phyloP scores from a whole-genome alignment of 768 basidiomycete species.

The Lactifluus echinatus region DNA sequence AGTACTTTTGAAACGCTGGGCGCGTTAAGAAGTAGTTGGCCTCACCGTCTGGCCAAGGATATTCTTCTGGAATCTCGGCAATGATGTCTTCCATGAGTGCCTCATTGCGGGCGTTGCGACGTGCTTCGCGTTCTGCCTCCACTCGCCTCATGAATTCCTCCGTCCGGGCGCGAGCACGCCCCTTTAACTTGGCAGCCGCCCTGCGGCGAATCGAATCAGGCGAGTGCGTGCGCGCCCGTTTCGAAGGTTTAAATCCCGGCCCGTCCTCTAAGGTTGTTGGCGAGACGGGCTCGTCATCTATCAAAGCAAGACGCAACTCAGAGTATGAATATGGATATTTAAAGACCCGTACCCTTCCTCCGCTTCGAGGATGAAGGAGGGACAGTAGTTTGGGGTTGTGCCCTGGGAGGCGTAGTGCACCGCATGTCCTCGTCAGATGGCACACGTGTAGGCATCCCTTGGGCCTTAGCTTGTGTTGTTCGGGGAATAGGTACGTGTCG shows the following conservation, averaged over 20 bases:
- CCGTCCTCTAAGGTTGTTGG: background rate
- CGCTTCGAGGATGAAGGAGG: slow-evolving; percentile 10
- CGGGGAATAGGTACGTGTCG: background rate
- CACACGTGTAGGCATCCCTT: background rate
- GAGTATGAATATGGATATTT: background rate
- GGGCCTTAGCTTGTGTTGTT: background rate
- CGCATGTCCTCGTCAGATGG: slow-evolving; percentile 7
- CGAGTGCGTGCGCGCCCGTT: slow-evolving; percentile 46
- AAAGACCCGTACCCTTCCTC: slow-evolving; percentile 7
- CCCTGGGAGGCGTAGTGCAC: background rate
- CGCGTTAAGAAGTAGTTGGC: background rate
- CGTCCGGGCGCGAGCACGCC: slow-evolving; percentile 36
- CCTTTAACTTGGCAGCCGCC: slow-evolving; percentile 30
- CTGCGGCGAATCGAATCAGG: slow-evolving; percentile 34
- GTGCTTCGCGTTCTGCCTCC: slow-evolving; percentile 28
- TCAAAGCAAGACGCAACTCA: background rate
- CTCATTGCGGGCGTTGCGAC: slow-evolving; percentile 32
- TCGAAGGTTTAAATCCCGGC: slow-evolving; percentile 23
- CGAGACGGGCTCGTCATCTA: background rate
- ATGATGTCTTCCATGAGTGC: slow-evolving; percentile 34
- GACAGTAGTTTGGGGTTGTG: background rate
- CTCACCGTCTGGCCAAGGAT: background rate
- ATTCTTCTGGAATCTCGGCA: slow-evolving; percentile 19
- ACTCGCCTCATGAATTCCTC: slow-evolving; percentile 29
- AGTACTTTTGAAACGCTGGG: background rate